Base-by-base conservation (phyloP, 306 rosid species). In the Ziziphus jujuba region DNA sequence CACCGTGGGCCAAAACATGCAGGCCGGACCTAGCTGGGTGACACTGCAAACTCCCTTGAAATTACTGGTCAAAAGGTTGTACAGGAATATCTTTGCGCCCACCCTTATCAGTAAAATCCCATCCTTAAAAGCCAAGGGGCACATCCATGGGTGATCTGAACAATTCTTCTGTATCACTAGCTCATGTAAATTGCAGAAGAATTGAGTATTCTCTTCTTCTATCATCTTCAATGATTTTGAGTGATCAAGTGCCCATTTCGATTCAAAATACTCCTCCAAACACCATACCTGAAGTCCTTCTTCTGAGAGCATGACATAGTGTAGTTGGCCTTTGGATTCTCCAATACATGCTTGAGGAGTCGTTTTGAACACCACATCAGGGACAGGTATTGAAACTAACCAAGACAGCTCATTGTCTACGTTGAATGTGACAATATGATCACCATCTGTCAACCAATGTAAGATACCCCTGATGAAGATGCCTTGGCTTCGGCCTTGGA, bases 231-330 rank as follows among this genome's bases (percentile, higher is more conserved):
- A 51, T 28, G 72, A 17, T 56, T 78, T 85, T 4, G 33, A 74
- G 59, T 66, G 65, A 56, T 67, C 73, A 4, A 79, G 72, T 16
- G 13, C 69, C 95, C 91, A 88, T 9, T 79, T 70, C 36, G 48
- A 33, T 56, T 88, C 91, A 56, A 66, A 88, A 36, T 75, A 81
- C 31, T 85, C 88, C 59, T 83, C 88, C 36, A 88, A 90, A 34
- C 22, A 63, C 87, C 91, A 88, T 1, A 88, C 80, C 13, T 76
- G 81, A 14, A 88, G 73, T 40, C 91, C 95, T 33, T 69, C 47
- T 69, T 85, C 95, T 13, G 90, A 75, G 70, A 82, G 63, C 54
- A 79, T 74, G 19, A 83, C 80, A 77, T 79, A 85, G 25, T 77
- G 73, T 45, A 85, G 61, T 14, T 5, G 77, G 14, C 88, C 88